phyloP scores from a whole-genome alignment of 345 rosid species.

The Citrus medica region DNA sequence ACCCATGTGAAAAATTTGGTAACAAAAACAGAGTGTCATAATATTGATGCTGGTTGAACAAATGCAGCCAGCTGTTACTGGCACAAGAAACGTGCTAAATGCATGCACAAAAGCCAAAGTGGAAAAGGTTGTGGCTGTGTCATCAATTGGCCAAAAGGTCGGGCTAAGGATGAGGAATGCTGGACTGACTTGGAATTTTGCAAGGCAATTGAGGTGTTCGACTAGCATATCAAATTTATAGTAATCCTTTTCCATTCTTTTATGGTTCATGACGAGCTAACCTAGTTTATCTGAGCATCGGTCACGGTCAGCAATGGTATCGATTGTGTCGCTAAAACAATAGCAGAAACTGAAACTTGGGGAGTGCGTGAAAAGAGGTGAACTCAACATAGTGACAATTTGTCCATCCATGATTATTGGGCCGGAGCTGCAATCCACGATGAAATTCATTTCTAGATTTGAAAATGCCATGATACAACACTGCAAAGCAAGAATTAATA shows the following conservation, averaged over 20 bases:
- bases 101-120: constrained; percentile 40
- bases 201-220: constrained; percentile 28
- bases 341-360: constrained; percentile 45
- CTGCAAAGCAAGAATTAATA: not conserved
- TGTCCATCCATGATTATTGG: constrained; percentile 48
- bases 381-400: constrained; percentile 35
- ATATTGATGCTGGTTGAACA: constrained; percentile 29
- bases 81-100: constrained; percentile 40
- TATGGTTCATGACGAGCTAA: not conserved
- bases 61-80: constrained; percentile 34
- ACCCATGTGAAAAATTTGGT: not conserved
- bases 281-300: constrained; percentile 1
- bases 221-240: not conserved
- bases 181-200: constrained; percentile 38
- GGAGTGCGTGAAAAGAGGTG: constrained; percentile 32
- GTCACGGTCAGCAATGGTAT: constrained; percentile 22
- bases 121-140: constrained; percentile 43
- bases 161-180: constrained; percentile 31
- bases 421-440: constrained; percentile 50
- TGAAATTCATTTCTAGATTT: constrained; percentile 28
- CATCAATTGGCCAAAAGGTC: constrained; percentile 42
- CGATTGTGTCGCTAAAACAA: constrained; percentile 34
- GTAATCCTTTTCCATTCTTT: not conserved
- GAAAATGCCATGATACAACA: not conserved
- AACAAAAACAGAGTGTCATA: not conserved